Evolutionary conservation across 768 basidiomycete species (phyloP).

Genomic region (Tricholoma matsutake): DNA sequence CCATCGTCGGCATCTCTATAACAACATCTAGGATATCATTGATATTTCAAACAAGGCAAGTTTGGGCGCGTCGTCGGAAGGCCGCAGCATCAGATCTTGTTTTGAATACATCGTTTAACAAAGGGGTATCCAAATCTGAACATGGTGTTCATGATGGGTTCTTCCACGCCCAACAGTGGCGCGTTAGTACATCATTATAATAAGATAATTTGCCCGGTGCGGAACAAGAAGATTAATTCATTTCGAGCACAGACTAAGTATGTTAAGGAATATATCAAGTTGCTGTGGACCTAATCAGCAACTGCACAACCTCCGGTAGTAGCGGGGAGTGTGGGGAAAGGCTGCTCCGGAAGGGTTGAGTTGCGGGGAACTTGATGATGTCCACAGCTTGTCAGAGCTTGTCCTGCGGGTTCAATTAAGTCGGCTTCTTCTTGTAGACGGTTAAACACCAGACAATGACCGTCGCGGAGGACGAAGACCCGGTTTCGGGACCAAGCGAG

Average conservation of each 20-base stretch:
- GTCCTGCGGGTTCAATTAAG: neutral
- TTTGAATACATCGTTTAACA: neutral
- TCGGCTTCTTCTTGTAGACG: neutral
- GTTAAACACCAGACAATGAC: neutral
- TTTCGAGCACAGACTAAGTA: too few relatives aligned
- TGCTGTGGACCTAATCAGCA: too few relatives aligned
- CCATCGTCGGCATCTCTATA: too few relatives aligned
- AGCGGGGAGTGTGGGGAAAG: neutral
- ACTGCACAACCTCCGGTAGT: neutral
- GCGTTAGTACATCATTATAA: too few relatives aligned
- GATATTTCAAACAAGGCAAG: neutral
- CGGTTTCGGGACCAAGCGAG: conserved; percentile 1
- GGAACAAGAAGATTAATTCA: too few relatives aligned
- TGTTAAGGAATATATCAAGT: too few relatives aligned
- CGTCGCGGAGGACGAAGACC: neutral
- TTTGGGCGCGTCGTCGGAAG: neutral
- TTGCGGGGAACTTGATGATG: neutral
- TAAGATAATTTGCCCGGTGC: too few relatives aligned
- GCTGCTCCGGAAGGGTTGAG: neutral
- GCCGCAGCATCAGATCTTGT: neutral
- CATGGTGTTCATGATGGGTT: too few relatives aligned
- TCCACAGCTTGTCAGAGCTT: neutral
- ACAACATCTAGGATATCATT: too few relatives aligned
- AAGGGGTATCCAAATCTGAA: too few relatives aligned
- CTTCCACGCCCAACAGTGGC: too few relatives aligned